Percentiles rank a stretch among this genome's conserved stretches.
Conservation (phyloP, 345 rosid species). For the Populus ilicifolia region DNA sequence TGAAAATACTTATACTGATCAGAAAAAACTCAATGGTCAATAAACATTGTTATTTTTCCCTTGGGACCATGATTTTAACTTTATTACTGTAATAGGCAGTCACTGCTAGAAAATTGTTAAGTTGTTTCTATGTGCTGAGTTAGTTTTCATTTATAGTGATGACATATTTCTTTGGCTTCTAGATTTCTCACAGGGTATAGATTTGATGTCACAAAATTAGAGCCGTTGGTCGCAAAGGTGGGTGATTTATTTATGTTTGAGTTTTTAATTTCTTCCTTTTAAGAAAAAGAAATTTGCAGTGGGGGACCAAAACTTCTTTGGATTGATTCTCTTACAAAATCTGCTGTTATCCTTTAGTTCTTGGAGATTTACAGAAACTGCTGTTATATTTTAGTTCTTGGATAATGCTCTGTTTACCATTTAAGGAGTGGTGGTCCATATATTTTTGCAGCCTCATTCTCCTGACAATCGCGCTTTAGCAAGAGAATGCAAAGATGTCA, state of each 20-base stretch:
- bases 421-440: background rate
- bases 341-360: background rate
- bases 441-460: slow-evolving; percentile 79
- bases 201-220: slow-evolving; percentile 82
- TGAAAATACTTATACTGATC: background rate
- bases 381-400: background rate
- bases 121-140: background rate
- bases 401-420: background rate
- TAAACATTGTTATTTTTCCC: background rate
- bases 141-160: slow-evolving; percentile 12
- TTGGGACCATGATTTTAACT: background rate
- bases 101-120: background rate
- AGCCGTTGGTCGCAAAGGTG: slow-evolving; percentile 97
- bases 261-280: background rate
- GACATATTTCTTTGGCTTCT: slow-evolving; percentile 17
- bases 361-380: background rate
- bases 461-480: slow-evolving; percentile 97
- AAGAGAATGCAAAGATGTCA: slow-evolving; percentile 98
- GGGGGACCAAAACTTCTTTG: background rate
- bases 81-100: background rate
- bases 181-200: slow-evolving; percentile 82
- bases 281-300: background rate
- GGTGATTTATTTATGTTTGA: slow-evolving; percentile 12
- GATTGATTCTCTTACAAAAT: background rate
- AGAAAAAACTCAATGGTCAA: background rate